phyloP scores from a whole-genome alignment of 2,329 filamentous ascomycete species.

The Verticillium klebahnii region DNA sequence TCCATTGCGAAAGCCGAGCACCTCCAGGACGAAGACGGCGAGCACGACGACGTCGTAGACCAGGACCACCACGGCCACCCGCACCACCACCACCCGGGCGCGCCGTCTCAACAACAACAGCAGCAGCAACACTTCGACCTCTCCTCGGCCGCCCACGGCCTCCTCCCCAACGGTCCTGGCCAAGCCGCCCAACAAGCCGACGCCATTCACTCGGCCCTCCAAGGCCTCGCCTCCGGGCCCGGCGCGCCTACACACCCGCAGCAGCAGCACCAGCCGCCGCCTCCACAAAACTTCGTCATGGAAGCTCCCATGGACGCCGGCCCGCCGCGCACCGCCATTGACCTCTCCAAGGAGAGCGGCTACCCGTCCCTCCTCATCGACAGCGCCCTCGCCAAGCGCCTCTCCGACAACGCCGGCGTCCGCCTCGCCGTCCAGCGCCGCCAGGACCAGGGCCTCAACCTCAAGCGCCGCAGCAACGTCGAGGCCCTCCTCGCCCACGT shows the following conservation, averaged over 20 bases:
- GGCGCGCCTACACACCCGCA: conserved; percentile 15
- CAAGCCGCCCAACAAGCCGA: conserved; percentile 11
- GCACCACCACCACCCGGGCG: conserved; percentile 13
- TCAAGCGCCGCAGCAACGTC: conserved; percentile 54
- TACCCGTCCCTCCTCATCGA: conserved; percentile 44
- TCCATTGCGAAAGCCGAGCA: conserved; percentile 15
- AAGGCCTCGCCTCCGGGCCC: conserved; percentile 14
- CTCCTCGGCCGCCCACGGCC: conserved; percentile 19
- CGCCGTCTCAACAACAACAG: conserved; percentile 3
- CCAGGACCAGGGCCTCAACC: conserved; percentile 49
- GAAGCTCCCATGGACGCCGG: conserved; percentile 8
- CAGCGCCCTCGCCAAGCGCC: conserved; percentile 49
- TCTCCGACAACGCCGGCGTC: conserved; percentile 44
- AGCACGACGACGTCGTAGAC: conserved; percentile 6
- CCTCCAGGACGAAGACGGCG: conserved; percentile 16
- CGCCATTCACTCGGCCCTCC: conserved; percentile 18
- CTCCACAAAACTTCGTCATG: conserved; percentile 12
- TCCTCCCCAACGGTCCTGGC: conserved; percentile 23
- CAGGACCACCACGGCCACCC: conserved; percentile 7
- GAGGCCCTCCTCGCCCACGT: conserved; percentile 56
- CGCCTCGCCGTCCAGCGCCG: conserved; percentile 49
- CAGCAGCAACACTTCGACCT: conserved; percentile 22
- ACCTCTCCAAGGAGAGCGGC: conserved; percentile 41
- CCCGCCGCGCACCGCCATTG: conserved; percentile 33
- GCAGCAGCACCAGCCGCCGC: conserved; percentile 4